Evolutionary conservation across 2,329 filamentous ascomycete genomes (phyloP).

Genomic region (Claviceps sp.): DNA sequence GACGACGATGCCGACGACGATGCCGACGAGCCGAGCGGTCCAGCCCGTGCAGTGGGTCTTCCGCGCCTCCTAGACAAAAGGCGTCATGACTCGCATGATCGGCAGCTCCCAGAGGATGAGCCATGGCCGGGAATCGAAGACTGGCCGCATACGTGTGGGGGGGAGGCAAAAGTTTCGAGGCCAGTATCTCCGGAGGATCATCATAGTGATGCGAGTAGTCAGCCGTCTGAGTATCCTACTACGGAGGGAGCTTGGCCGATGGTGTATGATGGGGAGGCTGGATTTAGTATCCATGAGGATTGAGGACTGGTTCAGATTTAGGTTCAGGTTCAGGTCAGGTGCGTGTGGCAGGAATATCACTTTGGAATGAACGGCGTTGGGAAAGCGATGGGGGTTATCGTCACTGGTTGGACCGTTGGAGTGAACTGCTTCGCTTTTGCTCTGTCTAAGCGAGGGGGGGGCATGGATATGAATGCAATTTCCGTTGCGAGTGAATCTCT

Average conservation of each 20-base stretch:
- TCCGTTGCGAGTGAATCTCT: too few relatives aligned
- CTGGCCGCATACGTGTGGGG: conserved; percentile 29
- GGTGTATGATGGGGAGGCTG: conserved; percentile 12
- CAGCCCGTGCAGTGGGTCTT: conserved; percentile 15
- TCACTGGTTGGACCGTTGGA: too few relatives aligned
- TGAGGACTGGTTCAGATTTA: conserved; percentile 2
- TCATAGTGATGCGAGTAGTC: conserved; percentile 31
- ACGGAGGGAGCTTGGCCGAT: conserved; percentile 30
- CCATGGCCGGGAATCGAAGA: conserved; percentile 45
- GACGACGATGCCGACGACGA: conserved; percentile 14
- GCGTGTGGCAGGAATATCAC: too few relatives aligned
- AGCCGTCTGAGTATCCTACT: conserved; percentile 43
- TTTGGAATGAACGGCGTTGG: too few relatives aligned
- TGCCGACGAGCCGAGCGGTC: conserved; percentile 14
- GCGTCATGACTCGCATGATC: conserved; percentile 12
- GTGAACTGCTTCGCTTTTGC: too few relatives aligned
- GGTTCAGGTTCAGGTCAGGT: neutral
- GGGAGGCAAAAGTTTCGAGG: conserved; percentile 37
- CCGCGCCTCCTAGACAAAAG: conserved; percentile 9
- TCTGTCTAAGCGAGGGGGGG: too few relatives aligned
- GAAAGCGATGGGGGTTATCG: too few relatives aligned
- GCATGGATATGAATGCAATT: too few relatives aligned
- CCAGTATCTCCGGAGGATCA: conserved; percentile 14
- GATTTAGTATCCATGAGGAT: conserved; percentile 30
- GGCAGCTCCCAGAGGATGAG: conserved; percentile 37